phyloP scores from a whole-genome alignment of 345 rosid genomes.

The Eucalyptus rudis region DNA sequence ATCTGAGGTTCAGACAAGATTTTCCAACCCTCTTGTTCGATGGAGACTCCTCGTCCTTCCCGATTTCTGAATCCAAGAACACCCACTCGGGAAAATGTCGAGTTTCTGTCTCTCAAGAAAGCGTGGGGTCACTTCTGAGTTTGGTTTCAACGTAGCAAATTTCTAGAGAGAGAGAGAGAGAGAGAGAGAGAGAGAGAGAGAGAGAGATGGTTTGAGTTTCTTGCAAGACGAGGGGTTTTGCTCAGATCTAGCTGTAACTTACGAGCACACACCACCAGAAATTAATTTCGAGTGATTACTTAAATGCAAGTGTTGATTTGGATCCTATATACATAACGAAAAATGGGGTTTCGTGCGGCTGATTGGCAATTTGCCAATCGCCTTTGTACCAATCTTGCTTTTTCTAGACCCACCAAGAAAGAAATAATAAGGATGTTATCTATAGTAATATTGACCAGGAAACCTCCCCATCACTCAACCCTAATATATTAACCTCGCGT shows the following conservation, averaged over 20 bases:
- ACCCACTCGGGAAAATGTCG: neutral
- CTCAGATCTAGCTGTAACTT: neutral
- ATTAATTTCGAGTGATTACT: neutral
- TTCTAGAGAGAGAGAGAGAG: neutral
- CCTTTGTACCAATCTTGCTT: neutral
- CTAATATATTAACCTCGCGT: neutral
- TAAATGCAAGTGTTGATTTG: neutral
- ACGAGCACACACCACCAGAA: neutral
- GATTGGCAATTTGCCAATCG: neutral
- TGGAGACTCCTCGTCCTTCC: neutral
- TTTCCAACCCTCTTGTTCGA: neutral
- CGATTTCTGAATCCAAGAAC: neutral
- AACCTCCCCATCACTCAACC: neutral
- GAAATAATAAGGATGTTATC: neutral
- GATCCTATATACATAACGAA: neutral
- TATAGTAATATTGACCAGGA: neutral
- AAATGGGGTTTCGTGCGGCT: neutral
- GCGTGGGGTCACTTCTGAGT: neutral
- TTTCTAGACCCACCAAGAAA: neutral
- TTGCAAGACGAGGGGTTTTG: neutral
- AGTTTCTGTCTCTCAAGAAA: neutral
- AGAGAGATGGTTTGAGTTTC: neutral
- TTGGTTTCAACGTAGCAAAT: neutral
- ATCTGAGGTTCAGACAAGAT: neutral
- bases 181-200: neutral